Percentiles rank a stretch among this genome's conserved stretches.
Conservation (phyloP, 768 basidiomycete species). For the Tylopilus vinaceipallidus region DNA sequence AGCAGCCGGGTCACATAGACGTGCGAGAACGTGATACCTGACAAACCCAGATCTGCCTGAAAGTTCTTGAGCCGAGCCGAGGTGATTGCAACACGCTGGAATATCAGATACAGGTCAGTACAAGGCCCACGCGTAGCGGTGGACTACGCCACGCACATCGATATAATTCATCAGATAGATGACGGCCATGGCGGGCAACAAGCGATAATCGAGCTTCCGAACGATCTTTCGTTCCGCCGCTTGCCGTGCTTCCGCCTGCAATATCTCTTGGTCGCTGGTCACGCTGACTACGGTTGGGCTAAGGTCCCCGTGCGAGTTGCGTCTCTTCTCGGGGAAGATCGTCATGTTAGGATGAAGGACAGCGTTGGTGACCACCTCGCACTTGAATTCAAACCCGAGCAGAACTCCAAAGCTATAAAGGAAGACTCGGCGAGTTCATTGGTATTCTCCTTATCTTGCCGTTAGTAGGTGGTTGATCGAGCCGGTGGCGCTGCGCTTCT, state of each 20-base stretch:
- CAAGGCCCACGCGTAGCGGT: background rate
- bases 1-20: background rate
- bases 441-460: no score
- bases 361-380: no score
- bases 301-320: slow-evolving; percentile 3
- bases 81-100: slow-evolving; percentile 47
- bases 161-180: slow-evolving; percentile 71
- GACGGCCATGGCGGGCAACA: slow-evolving; percentile 58
- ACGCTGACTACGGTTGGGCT: background rate
- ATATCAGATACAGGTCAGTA: background rate
- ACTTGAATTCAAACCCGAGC: no score
- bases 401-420: background rate
- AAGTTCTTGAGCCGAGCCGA: slow-evolving; percentile 50
- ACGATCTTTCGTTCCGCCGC: slow-evolving; percentile 37
- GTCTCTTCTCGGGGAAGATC: slow-evolving; percentile 13
- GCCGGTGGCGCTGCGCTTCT: no score
- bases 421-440: no score
- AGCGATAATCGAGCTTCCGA: slow-evolving; percentile 52
- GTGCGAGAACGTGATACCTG: slow-evolving; percentile 33
- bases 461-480: no score
- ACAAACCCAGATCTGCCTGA: slow-evolving; percentile 46
- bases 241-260: slow-evolving; percentile 9
- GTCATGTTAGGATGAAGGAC: slow-evolving; percentile 21
- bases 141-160: slow-evolving; percentile 42
- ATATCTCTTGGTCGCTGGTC: background rate